A percentile compares a stretch with the other conserved stretches of the same genome.
Evolutionary conservation across 2,329 filamentous ascomycete species (phyloP).

Genomic region (Fusarium scirpi): DNA sequence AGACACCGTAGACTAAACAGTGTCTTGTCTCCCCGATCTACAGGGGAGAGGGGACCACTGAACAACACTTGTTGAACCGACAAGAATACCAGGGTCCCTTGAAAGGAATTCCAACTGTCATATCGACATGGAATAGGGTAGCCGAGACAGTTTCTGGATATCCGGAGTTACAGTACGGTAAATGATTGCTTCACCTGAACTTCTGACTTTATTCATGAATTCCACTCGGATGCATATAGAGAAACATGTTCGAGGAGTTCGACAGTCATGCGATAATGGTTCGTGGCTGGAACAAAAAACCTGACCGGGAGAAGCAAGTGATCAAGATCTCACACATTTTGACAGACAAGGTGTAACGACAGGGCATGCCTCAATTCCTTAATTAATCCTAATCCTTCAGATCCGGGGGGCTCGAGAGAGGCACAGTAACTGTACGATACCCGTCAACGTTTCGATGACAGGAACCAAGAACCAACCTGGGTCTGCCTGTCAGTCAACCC

Average conservation of each 20-base stretch:
- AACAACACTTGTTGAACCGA: constrained; percentile 11
- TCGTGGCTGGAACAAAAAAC: constrained; percentile 16
- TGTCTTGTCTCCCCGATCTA: constrained; percentile 27
- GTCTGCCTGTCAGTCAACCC: background rate
- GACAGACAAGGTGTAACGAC: background rate
- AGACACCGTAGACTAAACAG: constrained; percentile 22
- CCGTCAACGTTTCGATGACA: constrained; percentile 18
- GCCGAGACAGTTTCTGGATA: constrained; percentile 6
- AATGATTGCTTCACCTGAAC: constrained; percentile 6
- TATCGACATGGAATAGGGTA: constrained; percentile 38
- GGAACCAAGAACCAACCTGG: constrained; percentile 13
- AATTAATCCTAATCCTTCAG: constrained; percentile 3
- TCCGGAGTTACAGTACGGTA: background rate
- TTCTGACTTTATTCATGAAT: constrained; percentile 1
- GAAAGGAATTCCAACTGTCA: constrained; percentile 16
- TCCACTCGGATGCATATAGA: constrained; percentile 6
- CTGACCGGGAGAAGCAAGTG: constrained; percentile 10
- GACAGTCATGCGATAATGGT: constrained; percentile 16
- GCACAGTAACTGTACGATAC: constrained; percentile 23
- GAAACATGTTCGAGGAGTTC: constrained; percentile 12
- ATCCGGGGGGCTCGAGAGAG: constrained; percentile 7
- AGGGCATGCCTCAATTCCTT: constrained; percentile 8
- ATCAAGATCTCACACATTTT: constrained; percentile 8
- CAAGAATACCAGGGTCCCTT: constrained; percentile 16
- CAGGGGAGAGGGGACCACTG: constrained; percentile 8